Evolutionary conservation across 1,139 yeast genomes (phyloP).

Genomic region (Nakaseomyces delphensis): DNA sequence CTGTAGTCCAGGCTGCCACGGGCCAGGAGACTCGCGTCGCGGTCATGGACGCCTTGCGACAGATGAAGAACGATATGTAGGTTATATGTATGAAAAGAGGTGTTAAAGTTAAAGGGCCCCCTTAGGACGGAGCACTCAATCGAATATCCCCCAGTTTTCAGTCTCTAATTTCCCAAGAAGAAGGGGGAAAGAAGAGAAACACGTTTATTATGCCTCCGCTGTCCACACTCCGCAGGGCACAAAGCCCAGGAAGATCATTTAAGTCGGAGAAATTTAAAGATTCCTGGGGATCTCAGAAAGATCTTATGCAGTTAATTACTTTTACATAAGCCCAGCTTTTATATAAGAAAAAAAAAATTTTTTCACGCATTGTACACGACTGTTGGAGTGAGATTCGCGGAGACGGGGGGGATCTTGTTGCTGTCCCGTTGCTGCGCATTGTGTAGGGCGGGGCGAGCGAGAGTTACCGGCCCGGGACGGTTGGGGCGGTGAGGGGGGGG

Average conservation of each 20-base stretch:
- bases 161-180: neutral
- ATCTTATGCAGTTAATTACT: too few species aligned
- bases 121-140: too few species aligned
- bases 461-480: too few species aligned
- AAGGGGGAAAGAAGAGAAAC: neutral
- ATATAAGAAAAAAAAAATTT: neutral
- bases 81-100: slow-evolving; percentile 10
- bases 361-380: neutral
- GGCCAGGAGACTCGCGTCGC: slow-evolving; percentile 41
- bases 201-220: slow-evolving; percentile 48
- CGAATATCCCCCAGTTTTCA: neutral
- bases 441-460: too few species aligned
- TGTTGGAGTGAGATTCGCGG: too few species aligned
- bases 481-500: too few species aligned
- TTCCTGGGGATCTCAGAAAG: slow-evolving; percentile 11
- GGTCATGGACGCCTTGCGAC: slow-evolving; percentile 60
- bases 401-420: neutral
- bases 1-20: slow-evolving; percentile 45
- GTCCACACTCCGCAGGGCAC: slow-evolving; percentile 57
- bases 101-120: too few species aligned
- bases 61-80: slow-evolving; percentile 54
- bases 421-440: too few species aligned
- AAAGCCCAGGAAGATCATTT: slow-evolving; percentile 46
- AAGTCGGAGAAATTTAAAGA: slow-evolving; percentile 38
- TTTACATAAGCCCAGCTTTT: too few species aligned